Evolutionary conservation across 139 green algal species (phyloP).

Genomic region (Microglena sp.): DNA sequence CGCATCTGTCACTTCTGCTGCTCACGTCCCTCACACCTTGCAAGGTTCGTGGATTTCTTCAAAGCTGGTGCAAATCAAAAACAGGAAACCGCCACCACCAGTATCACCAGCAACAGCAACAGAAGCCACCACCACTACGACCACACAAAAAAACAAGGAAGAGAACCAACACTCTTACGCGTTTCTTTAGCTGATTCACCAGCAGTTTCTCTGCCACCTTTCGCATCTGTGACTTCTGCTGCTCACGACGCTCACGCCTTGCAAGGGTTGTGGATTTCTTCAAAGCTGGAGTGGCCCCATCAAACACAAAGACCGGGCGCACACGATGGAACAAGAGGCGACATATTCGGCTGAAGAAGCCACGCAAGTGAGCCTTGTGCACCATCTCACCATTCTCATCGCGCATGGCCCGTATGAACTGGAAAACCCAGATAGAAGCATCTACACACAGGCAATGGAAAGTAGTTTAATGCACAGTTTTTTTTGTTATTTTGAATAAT

Average conservation of each 20-base stretch:
- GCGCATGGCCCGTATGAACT: conserved; percentile 95
- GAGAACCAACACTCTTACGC: too few species aligned
- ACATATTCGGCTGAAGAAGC: conserved; percentile 95
- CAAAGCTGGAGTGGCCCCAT: conserved; percentile 85
- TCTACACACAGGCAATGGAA: too few species aligned
- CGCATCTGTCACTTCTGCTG: too few species aligned
- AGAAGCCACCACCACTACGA: too few species aligned
- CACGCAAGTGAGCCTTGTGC: conserved; percentile 85
- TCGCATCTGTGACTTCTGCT: conserved; percentile 54
- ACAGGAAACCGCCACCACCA: too few species aligned
- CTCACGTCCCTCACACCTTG: too few species aligned
- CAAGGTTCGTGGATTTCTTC: too few species aligned
- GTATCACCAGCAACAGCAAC: too few species aligned
- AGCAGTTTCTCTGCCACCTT: conserved; percentile 91
- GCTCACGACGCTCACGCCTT: conserved; percentile 54
- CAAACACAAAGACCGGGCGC: conserved; percentile 95
- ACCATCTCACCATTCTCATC: conserved; percentile 86
- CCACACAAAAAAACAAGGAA: too few species aligned
- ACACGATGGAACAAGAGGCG: conserved; percentile 90
- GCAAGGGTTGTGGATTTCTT: conserved; percentile 80
- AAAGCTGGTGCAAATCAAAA: too few species aligned
- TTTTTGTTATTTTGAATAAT: too few species aligned
- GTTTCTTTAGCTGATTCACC: conserved; percentile 73
- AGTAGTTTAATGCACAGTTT: too few species aligned
- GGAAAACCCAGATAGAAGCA: conserved; percentile 92